phyloP scores from a whole-genome alignment of 2,329 filamentous ascomycete genomes.

The Colletotrichum cereale region DNA sequence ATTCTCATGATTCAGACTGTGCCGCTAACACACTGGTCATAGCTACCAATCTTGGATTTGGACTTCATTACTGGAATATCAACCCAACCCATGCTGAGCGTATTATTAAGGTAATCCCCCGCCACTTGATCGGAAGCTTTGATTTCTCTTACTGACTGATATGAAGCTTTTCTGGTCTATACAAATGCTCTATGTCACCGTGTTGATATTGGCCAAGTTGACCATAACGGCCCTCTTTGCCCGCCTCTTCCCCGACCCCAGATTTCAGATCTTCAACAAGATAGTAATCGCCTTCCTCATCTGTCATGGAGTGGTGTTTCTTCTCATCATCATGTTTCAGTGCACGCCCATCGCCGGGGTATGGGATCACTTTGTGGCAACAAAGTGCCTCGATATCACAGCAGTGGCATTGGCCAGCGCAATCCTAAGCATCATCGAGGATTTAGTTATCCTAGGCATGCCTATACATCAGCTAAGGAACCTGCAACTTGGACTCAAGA shows the following conservation, averaged over 20 bases:
- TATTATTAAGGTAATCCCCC: constrained; percentile 16
- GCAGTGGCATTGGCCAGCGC: constrained; percentile 34
- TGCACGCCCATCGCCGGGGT: constrained; percentile 38
- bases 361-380: constrained; percentile 37
- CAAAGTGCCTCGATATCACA: constrained; percentile 34
- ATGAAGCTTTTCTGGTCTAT: constrained; percentile 38
- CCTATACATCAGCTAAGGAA: constrained; percentile 38
- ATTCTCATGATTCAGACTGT: rapidly evolving
- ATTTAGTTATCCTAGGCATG: constrained; percentile 37
- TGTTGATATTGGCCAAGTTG: constrained; percentile 44
- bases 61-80: constrained; percentile 44
- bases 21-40: not conserved
- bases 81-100: constrained; percentile 30
- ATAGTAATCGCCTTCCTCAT: constrained; percentile 32
- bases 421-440: constrained; percentile 40
- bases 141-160: not conserved
- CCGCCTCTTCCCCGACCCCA: constrained; percentile 41
- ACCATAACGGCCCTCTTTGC: constrained; percentile 44
- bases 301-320: constrained; percentile 41
- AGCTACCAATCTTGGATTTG: constrained; percentile 40
- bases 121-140: rapidly evolving
- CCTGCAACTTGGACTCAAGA: constrained; percentile 27
- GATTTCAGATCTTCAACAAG: constrained; percentile 41
- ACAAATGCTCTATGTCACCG: constrained; percentile 43
- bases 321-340: constrained; percentile 43